Evolutionary conservation across 805 yeast genomes (phyloP), one percentile per base, ranked within the genome.

Genomic region (Nakazawaea wickerhamii): DNA sequence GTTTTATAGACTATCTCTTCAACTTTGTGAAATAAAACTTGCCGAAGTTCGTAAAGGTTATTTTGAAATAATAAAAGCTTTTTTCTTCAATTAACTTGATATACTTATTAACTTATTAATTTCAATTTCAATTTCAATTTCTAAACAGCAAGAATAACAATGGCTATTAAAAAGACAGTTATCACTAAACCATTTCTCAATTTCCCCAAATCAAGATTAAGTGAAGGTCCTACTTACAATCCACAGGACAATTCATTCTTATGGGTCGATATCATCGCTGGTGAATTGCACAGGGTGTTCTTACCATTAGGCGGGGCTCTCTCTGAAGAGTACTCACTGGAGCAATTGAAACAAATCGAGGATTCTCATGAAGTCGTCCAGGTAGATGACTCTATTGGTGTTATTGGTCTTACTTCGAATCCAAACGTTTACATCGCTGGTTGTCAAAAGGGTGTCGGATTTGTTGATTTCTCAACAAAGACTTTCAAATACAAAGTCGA

Each of bases 201-300:
- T n/a, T 51, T 57, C 34, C 51, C 44, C 45, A 77, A 71, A 41
- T 38, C 17, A 40, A 48, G 83, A 42, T 63, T 84, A 4, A 64
- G 79, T 7, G 93, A 84, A 55, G 90, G 90, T 14, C 64, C 81
- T 50, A 73, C 84, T 2, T 82, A 79, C 55, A 77, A 80, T 47
- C 67, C 68, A 3, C 64, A 72, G 32, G 77, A 77, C 53, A 65
- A 76, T 52, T 63, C 82, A 0, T 68, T 63, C 55, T 66, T 69
- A 47, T 72, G 76, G 73, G 64, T 71, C 9, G 77, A 72, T 48
- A 69, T 72, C 46, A 61, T 61, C 30, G 55, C 54, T 11, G 76
- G 71, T 4, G 61, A 64, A 27, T 55, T 68, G 30, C 68, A 65
- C 49, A 53, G 73, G 8, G 63, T 65, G 1, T 48, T 50, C 15